Percentiles rank a stretch among this genome's conserved stretches.
phyloP scores from a whole-genome alignment of 805 yeast genomes.

The Hemisphaericaspora nanyangensis region DNA sequence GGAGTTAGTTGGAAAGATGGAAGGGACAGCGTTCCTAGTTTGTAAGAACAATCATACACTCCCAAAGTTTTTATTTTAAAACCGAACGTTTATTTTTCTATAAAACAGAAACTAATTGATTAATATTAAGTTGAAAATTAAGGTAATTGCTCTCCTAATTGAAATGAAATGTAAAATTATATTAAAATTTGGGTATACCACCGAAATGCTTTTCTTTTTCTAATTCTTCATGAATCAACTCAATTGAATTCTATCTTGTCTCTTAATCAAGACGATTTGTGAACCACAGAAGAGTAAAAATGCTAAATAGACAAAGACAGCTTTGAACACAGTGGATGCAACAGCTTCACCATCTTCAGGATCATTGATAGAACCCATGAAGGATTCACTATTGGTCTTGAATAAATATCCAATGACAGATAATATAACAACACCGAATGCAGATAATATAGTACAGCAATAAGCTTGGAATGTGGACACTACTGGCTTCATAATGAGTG shows the following conservation, averaged over 20 bases:
- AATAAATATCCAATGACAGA: constrained; percentile 82
- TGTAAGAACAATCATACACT: too few relatives aligned
- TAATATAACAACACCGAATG: constrained; percentile 86
- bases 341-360: constrained; percentile 94
- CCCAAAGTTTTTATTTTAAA: too few relatives aligned
- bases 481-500: constrained; percentile 41
- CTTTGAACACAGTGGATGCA: constrained; percentile 85
- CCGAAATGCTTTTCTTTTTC: too few relatives aligned
- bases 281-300: constrained; percentile 90
- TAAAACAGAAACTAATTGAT: too few relatives aligned
- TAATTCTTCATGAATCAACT: too few relatives aligned
- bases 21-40: constrained; percentile 47
- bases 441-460: constrained; percentile 90
- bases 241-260: constrained; percentile 60
- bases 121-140: too few relatives aligned
- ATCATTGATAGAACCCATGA: constrained; percentile 87
- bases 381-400: constrained; percentile 76
- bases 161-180: too few relatives aligned
- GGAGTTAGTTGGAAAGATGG: constrained; percentile 42
- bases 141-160: too few relatives aligned
- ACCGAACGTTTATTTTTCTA: too few relatives aligned
- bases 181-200: too few relatives aligned
- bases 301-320: constrained; percentile 74
- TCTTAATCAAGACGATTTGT: constrained; percentile 64
- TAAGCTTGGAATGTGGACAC: constrained; percentile 77